Evolutionary conservation across 345 rosid genomes (phyloP).

Genomic region (Angophora floribunda): DNA sequence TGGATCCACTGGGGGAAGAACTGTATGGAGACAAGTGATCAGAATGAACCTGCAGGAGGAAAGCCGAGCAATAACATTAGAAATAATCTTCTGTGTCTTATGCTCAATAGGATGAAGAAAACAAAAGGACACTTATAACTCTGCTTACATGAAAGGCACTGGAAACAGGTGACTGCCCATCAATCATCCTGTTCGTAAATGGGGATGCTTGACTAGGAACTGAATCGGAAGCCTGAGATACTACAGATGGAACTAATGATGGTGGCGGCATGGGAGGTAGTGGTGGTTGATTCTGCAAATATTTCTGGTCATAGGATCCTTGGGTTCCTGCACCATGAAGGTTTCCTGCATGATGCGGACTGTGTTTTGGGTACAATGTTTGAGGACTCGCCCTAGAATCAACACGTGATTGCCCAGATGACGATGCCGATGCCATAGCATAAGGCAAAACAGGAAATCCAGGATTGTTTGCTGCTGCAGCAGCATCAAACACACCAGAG

Average conservation of each 20-base stretch:
- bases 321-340: slow-evolving; percentile 35
- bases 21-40: slow-evolving; percentile 33
- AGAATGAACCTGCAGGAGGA: slow-evolving; percentile 41
- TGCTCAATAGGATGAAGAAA: not conserved
- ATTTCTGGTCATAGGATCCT: slow-evolving; percentile 67
- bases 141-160: slow-evolving; percentile 27
- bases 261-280: slow-evolving; percentile 93
- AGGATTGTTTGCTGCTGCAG: slow-evolving; percentile 15
- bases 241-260: slow-evolving; percentile 30
- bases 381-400: slow-evolving; percentile 64
- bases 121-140: not conserved
- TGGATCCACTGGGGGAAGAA: slow-evolving; percentile 61
- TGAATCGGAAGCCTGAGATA: slow-evolving; percentile 46
- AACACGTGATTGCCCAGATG: slow-evolving; percentile 26
- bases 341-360: slow-evolving; percentile 43
- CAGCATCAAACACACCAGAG: slow-evolving; percentile 31
- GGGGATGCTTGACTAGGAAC: slow-evolving; percentile 36
- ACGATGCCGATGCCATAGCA: slow-evolving; percentile 28
- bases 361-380: slow-evolving; percentile 53
- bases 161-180: slow-evolving; percentile 21
- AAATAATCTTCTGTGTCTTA: not conserved
- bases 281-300: slow-evolving; percentile 70
- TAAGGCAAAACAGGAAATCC: slow-evolving; percentile 40
- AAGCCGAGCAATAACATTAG: not conserved
- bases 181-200: slow-evolving; percentile 27